Evolutionary conservation across 108 stramenopile genomes (phyloP).

Genomic region (Fragilaria crotonensis): DNA sequence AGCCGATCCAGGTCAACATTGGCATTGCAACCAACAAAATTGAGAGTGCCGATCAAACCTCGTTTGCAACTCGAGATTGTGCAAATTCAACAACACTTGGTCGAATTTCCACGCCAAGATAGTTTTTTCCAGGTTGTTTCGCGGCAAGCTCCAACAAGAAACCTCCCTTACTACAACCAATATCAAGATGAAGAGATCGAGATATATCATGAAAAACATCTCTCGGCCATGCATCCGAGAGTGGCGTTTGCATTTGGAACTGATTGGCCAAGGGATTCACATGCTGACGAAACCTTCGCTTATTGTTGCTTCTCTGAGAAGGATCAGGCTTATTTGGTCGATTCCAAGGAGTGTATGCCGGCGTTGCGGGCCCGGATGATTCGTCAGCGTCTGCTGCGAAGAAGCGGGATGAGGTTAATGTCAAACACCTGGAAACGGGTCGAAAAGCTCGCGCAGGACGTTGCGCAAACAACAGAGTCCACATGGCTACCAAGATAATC

Average conservation of each 20-base stretch:
- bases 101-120: slow-evolving; percentile 85
- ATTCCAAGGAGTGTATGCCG: not conserved
- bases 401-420: too few species aligned
- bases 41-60: slow-evolving; percentile 37
- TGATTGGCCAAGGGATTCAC: slow-evolving; percentile 76
- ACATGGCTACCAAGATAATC: too few species aligned
- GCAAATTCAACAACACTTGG: slow-evolving; percentile 68
- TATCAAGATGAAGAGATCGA: slow-evolving; percentile 71
- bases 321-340: not conserved
- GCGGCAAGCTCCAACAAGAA: slow-evolving; percentile 68
- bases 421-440: too few species aligned
- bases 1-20: slow-evolving; percentile 84
- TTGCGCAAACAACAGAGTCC: too few species aligned
- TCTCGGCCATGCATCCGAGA: slow-evolving; percentile 61
- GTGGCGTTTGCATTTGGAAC: slow-evolving; percentile 51
- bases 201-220: slow-evolving; percentile 44
- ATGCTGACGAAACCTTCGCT: slow-evolving; percentile 73
- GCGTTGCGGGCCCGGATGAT: not conserved
- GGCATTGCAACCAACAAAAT: slow-evolving; percentile 85
- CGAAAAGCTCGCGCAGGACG: too few species aligned
- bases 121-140: slow-evolving; percentile 45
- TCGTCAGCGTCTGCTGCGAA: too few species aligned
- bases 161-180: slow-evolving; percentile 85
- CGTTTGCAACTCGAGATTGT: slow-evolving; percentile 46
- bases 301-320: slow-evolving; percentile 11